Evolutionary conservation across 805 yeast genomes (phyloP).

Genomic region (Deakozyma indianensis): DNA sequence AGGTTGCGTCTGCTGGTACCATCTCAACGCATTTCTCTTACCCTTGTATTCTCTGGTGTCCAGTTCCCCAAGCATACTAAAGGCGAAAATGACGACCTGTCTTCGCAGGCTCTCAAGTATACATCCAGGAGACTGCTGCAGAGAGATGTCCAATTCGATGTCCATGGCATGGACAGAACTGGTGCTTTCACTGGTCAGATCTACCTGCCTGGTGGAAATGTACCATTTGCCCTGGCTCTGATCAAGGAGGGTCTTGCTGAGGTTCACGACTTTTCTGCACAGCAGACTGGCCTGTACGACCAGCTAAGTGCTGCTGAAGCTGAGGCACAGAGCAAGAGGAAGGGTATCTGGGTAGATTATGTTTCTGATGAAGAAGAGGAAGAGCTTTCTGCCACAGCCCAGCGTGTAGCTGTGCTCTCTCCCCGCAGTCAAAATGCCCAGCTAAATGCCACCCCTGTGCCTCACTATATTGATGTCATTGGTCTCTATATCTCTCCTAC

Average conservation of each 20-base stretch:
- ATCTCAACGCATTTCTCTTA: conserved; percentile 53
- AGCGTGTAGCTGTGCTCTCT: conserved; percentile 6
- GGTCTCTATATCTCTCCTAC: conserved; percentile 16
- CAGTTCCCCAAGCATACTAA: conserved; percentile 25
- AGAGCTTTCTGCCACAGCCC: conserved; percentile 9
- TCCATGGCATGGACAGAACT: conserved; percentile 55
- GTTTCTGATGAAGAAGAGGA: conserved; percentile 25
- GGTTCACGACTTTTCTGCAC: conserved; percentile 51
- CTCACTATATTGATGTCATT: conserved; percentile 22
- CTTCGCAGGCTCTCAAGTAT: conserved; percentile 31
- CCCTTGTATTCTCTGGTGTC: conserved; percentile 67
- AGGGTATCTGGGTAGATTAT: conserved; percentile 58
- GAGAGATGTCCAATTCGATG: conserved; percentile 57
- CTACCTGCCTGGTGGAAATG: conserved; percentile 27
- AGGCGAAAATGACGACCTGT: conserved; percentile 24
- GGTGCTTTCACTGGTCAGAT: conserved; percentile 74
- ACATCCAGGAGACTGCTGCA: conserved; percentile 46
- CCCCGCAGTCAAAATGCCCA: conserved; percentile 8
- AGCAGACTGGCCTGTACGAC: conserved; percentile 37
- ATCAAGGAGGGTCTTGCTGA: conserved; percentile 50
- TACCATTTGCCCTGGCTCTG: conserved; percentile 33
- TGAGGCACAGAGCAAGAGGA: conserved; percentile 35
- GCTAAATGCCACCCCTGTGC: conserved; percentile 9
- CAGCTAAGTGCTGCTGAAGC: conserved; percentile 50
- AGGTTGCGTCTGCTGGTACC: conserved; percentile 56